phyloP scores from a whole-genome alignment of 371 early-diverging fungal genomes.

The Thermomucor indicae-seudaticae region DNA sequence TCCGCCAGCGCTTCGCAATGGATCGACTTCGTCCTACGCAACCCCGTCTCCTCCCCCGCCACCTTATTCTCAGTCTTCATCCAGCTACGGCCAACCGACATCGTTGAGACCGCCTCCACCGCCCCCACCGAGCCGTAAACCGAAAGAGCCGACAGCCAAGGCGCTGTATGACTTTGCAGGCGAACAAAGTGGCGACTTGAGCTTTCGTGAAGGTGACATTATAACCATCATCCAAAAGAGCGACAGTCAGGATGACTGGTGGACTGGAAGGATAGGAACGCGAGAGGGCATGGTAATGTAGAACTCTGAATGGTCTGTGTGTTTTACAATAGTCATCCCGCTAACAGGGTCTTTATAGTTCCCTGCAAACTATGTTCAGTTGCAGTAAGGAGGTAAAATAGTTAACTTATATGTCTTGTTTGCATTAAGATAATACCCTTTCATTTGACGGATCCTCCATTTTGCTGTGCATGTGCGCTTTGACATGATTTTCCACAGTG shows the following conservation, averaged over 20 bases:
- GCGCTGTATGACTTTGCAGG: slow-evolving; percentile 74
- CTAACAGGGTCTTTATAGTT: slow-evolving; percentile 34
- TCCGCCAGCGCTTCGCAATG: slow-evolving; percentile 7
- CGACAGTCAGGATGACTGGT: slow-evolving; percentile 74
- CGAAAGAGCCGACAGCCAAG: slow-evolving; percentile 44
- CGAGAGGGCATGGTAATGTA: slow-evolving; percentile 57
- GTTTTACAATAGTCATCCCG: neutral
- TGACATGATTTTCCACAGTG: too few relatives aligned
- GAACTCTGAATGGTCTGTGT: neutral
- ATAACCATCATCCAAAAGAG: slow-evolving; percentile 65
- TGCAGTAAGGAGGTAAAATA: slow-evolving; percentile 24
- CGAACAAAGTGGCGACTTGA: slow-evolving; percentile 66
- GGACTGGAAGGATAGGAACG: slow-evolving; percentile 68
- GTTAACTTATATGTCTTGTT: too few relatives aligned
- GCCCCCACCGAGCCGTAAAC: slow-evolving; percentile 35
- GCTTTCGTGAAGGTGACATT: slow-evolving; percentile 70
- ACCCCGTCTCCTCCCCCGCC: neutral
- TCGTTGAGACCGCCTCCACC: slow-evolving; percentile 10
- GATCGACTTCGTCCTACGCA: neutral
- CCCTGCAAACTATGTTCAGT: slow-evolving; percentile 77
- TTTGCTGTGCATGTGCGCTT: too few relatives aligned
- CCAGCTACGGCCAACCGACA: neutral
- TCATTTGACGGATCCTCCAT: too few relatives aligned
- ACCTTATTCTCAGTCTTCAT: neutral
- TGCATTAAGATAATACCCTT: too few relatives aligned